These are phyloP conservation scores for Circinella umbellata DNA, from an alignment of 371 early-diverging fungal genomes.

Conservation along the genomic window DNA sequence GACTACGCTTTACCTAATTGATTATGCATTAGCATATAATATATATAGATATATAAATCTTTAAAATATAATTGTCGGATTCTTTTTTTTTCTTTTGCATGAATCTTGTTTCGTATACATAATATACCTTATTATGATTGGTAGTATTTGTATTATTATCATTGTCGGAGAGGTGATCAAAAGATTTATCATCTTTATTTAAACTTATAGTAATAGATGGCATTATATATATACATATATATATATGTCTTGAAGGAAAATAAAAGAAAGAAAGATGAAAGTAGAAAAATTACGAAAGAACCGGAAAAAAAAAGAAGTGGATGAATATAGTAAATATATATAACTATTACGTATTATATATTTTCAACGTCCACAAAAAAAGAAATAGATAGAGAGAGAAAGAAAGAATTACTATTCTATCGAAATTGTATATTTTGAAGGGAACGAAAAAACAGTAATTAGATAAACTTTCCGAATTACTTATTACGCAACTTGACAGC, in stretches of 20 bases:
- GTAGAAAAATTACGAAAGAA: not conserved
- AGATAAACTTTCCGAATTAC: slow-evolving; percentile 1
- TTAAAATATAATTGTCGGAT: no score
- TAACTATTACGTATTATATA: no score
- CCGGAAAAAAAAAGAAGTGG: not conserved
- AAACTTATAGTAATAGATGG: slow-evolving; percentile 1
- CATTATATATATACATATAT: not conserved
- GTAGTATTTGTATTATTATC: not conserved
- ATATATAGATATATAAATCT: not conserved
- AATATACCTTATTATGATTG: slow-evolving; percentile 1
- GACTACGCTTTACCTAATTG: not conserved
- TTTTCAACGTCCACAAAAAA: no score
- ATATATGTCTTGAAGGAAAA: not conserved
- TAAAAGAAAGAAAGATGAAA: not conserved
- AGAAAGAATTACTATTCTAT: slow-evolving; percentile 6
- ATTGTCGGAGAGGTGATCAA: not conserved
- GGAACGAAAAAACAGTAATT: not conserved
- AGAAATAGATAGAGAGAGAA: not conserved
- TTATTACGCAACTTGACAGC: no score
- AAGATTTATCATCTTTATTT: not conserved
- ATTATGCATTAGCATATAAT: no score
- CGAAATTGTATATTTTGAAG: not conserved
- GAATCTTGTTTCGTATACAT: not conserved
- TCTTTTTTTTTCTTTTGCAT: not conserved
- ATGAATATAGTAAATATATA: no score